Evolutionary conservation across 106 monocot genomes (phyloP), one percentile per base, ranked within the genome.

Genomic region (Dendrobium officinale): DNA sequence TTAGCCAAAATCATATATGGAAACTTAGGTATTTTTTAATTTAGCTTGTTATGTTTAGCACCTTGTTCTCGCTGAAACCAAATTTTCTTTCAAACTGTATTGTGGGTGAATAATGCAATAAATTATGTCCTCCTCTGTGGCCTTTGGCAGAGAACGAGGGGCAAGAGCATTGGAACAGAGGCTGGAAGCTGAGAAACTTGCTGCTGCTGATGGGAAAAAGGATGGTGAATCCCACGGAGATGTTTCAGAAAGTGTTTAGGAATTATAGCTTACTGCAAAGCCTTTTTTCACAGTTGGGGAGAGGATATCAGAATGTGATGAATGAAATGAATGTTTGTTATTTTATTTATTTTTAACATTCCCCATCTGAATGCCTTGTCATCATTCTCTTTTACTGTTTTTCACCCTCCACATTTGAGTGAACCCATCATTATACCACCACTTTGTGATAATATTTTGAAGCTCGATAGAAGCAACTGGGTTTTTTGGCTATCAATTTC

Each of bases 151-250:
- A 67, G 93, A 96, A 83, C 80, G 96, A 26, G 96, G 96, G 31
- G 93, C 91, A 70, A 88, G 93, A 81, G 96, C 96, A 48, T 77
- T 96, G 76, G 96, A 96, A 70, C 84, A 96, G 78, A 91, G 96
- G 83, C 81, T 96, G 67, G 92, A 89, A 55, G 84, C 90, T 51
- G 96, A 96, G 83, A 93, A 86, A 56, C 31, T 82, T 44, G 67
- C 84, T 70, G 74, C 78, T 15, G 33, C 64, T 42, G 88, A 77
- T 45, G 85, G 66, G 29, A 26, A 54, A 22, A 86, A 88, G 43
- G 85, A 76, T 9, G 70, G 70, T 37, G 70, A 37, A 3, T 47
- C 78, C 5, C 67, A 49, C 43, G 88, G 80, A 73, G 82, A 83
- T 78, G 82, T 86, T 61, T 58, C 83, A 24, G 93, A 91, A 29